These are phyloP conservation scores for Ceratocystis ficicola DNA, from an alignment of 2,329 filamentous ascomycete species.

Conservation along the genomic window DNA sequence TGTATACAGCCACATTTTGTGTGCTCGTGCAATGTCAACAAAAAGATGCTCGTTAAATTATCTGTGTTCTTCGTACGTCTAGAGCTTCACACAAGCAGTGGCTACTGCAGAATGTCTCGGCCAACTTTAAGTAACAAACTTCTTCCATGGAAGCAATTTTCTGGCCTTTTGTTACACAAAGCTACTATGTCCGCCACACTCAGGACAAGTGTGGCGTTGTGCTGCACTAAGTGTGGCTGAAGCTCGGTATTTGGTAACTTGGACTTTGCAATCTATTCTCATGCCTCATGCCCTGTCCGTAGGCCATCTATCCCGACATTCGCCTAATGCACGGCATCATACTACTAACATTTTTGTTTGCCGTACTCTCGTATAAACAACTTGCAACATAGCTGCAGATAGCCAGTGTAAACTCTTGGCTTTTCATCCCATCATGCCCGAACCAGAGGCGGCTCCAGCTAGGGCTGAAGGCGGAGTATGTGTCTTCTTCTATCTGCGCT, in stretches of 20 bases:
- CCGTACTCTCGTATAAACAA: no score
- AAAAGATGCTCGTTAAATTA: background rate
- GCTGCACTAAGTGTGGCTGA: background rate
- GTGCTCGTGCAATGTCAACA: no score
- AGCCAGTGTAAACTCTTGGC: background rate
- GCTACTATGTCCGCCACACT: background rate
- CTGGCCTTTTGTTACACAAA: background rate
- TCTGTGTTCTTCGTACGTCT: background rate
- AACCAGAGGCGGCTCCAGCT: constrained; percentile 9
- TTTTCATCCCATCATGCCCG: constrained; percentile 7
- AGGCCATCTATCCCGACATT: no score
- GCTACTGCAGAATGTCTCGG: background rate
- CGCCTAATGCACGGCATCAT: background rate
- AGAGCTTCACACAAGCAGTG: no score
- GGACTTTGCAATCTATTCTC: background rate
- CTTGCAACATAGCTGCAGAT: background rate
- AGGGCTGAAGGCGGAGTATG: constrained; percentile 13
- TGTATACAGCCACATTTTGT: no score
- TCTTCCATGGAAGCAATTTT: background rate
- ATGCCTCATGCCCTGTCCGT: no score
- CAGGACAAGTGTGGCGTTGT: background rate
- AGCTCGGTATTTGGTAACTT: background rate
- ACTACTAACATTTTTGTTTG: background rate
- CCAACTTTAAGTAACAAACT: background rate
- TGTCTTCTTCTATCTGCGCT: background rate